A percentile compares a stretch with the other conserved stretches of the same genome.
Evolutionary conservation across 257 asterid species (phyloP).

Genomic region (Jacaranda mimosifolia): DNA sequence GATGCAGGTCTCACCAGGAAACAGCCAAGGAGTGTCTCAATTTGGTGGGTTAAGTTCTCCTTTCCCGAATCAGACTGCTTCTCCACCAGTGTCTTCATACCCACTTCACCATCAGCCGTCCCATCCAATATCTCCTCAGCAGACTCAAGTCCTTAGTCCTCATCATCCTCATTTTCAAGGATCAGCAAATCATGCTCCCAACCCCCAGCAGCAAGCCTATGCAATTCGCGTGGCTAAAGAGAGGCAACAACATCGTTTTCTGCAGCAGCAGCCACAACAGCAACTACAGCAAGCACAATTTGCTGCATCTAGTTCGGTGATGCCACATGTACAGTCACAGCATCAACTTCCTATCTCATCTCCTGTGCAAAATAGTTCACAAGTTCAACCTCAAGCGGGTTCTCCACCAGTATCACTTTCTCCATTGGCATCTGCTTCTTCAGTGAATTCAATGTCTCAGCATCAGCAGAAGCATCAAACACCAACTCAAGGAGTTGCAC

Average conservation of each 20-base stretch:
- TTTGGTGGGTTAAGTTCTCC: slow-evolving; percentile 55
- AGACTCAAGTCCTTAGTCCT: slow-evolving; percentile 52
- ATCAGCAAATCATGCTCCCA: slow-evolving; percentile 61
- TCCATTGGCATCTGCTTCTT: slow-evolving; percentile 57
- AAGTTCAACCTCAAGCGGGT: slow-evolving; percentile 59
- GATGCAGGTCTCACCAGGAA: slow-evolving; percentile 48
- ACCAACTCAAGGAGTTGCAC: slow-evolving; percentile 64
- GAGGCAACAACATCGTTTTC: slow-evolving; percentile 69
- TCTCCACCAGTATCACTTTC: slow-evolving; percentile 63
- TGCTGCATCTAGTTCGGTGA: slow-evolving; percentile 64
- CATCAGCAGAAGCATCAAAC: slow-evolving; percentile 70
- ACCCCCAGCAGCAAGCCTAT: slow-evolving; percentile 77
- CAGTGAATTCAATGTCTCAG: slow-evolving; percentile 62
- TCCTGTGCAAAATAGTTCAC: slow-evolving; percentile 66
- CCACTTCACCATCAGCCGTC: slow-evolving; percentile 61
- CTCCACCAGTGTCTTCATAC: slow-evolving; percentile 55
- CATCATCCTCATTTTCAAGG: slow-evolving; percentile 72
- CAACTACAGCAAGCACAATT: slow-evolving; percentile 47
- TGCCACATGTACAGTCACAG: slow-evolving; percentile 69
- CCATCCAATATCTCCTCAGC: slow-evolving; percentile 58
- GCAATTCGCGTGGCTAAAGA: slow-evolving; percentile 83
- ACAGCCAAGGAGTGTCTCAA: slow-evolving; percentile 54
- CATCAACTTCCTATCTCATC: slow-evolving; percentile 71
- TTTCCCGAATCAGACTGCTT: slow-evolving; percentile 46
- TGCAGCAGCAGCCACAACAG: slow-evolving; percentile 60